Evolutionary conservation across 2,329 filamentous ascomycete genomes (phyloP), one percentile per base, ranked within the genome.

Genomic region (Colletotrichum melonis): DNA sequence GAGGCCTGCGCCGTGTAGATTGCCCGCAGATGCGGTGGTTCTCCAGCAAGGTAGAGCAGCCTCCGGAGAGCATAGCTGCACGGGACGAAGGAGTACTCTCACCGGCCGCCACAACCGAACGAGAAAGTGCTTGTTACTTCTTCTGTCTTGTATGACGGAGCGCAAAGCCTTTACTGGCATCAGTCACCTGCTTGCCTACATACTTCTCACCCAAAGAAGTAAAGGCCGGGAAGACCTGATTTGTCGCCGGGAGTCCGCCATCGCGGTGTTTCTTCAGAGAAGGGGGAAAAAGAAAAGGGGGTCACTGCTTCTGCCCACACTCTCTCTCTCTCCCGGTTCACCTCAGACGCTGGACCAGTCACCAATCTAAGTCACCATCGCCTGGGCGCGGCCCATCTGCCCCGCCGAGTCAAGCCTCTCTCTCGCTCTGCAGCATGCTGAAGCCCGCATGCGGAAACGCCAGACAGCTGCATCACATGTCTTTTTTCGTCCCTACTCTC

Each of bases 401-500:
- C 70, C 60, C 56, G 55, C 67, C 67, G 30, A 55, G 32, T 65
- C 70, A 65, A 70, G 60, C 66, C 42, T 62, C 66, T 62, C 38
- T 42, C 38, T 42, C 38, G 7, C 38, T 8, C 56, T 30, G 30
- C 28, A 58, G 16, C 16, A 24, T 49, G 42, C 49, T 38, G 22
- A 70, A 54, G 67, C 70, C 42, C 60, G 70, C 70, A 73, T 73
- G 70, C 70, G 67, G 70, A 58, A 65, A 62, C 67, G 26, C 55
- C 35, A 65, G 35, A 32, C 14, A 62, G 67, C 60, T 49, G 55
- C 70, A 73, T 73, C 70, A 73, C 70, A 73, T 73, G 70, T 73
- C 66, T 73, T 55, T 55, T 73, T 59, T 38, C 56, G n/a, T 46
- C 46, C 30, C 26, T 49, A 26, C 24, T 32, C 56, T 60, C 52